Conservation (phyloP, 164 flowering plant genomes). For the Nymphaea colorata region DNA sequence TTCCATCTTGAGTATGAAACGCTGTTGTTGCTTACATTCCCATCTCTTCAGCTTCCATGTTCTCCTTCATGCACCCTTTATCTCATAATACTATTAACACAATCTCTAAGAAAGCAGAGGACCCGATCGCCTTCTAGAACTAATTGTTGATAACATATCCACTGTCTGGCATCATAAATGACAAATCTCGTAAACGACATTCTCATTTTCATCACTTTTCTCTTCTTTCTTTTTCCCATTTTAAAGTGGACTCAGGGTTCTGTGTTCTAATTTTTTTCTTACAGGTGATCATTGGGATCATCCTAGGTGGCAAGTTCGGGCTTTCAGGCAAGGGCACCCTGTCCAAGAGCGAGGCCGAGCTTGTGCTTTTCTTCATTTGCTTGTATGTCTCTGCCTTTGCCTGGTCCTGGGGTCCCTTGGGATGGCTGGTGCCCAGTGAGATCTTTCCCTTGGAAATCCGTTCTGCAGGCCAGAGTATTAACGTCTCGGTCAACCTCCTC, state of each 20-base stretch:
- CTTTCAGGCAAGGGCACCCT: constrained; percentile 10
- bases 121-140: no score
- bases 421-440: constrained; percentile 25
- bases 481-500: constrained; percentile 19
- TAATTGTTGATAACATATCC: no score
- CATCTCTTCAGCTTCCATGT: no score
- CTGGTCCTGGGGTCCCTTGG: constrained; percentile 26
- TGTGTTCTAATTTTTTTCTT: background rate
- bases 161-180: no score
- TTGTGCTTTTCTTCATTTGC: constrained; percentile 13
- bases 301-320: constrained; percentile 16
- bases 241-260: background rate
- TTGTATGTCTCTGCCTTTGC: constrained; percentile 20
- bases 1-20: no score
- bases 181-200: no score
- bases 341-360: constrained; percentile 5
- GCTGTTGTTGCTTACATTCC: no score
- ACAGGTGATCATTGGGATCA: constrained; percentile 9
- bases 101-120: no score
- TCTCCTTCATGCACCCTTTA: no score
- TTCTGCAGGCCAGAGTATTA: constrained; percentile 23
- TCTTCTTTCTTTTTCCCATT: no score
- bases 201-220: no score
- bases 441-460: constrained; percentile 24
- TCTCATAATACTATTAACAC: no score